These are phyloP conservation scores for Cutaneotrichosporon spelunceum DNA, from an alignment of 1,284 basidiomycete species.

Conservation along the genomic window DNA sequence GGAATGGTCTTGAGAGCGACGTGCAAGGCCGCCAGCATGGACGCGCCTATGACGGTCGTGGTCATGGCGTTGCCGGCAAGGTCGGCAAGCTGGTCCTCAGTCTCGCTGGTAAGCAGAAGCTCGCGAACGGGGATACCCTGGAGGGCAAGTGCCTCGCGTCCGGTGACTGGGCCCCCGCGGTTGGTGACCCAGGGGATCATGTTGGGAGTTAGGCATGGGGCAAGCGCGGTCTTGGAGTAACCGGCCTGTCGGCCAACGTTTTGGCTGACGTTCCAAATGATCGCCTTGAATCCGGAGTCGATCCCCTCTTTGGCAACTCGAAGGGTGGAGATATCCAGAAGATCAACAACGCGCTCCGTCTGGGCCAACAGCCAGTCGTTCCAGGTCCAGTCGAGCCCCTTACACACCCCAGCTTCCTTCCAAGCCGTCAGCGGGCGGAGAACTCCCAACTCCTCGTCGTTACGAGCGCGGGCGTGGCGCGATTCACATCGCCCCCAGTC, in stretches of 20 bases:
- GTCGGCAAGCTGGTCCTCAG: conserved; percentile 88
- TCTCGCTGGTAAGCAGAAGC: conserved; percentile 84
- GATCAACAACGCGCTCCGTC: conserved; percentile 89
- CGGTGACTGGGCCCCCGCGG: conserved; percentile 93
- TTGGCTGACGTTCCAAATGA: conserved; percentile 96
- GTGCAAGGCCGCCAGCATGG: conserved; percentile 77
- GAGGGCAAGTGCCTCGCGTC: conserved; percentile 85
- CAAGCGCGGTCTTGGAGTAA: conserved; percentile 74
- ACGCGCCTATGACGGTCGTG: conserved; percentile 88
- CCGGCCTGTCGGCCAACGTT: conserved; percentile 89
- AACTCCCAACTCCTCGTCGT: conserved; percentile 76
- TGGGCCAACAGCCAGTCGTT: conserved; percentile 86
- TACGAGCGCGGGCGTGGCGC: conserved; percentile 79
- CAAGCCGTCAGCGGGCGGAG: conserved; percentile 86
- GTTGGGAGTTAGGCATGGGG: conserved; percentile 86
- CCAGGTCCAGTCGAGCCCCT: conserved; percentile 87
- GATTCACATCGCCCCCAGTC: conserved; percentile 93
- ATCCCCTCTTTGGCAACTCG: conserved; percentile 75
- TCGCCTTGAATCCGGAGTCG: conserved; percentile 85
- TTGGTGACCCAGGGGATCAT: conserved; percentile 97
- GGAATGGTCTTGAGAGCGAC: conserved; percentile 62
- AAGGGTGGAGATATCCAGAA: conserved; percentile 85
- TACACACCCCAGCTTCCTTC: conserved; percentile 88
- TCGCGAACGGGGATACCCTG: conserved; percentile 91
- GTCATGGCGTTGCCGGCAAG: conserved; percentile 97